A percentile compares a stretch with the other conserved stretches of the same genome.
These are phyloP conservation scores for Crithidia thermophila DNA, from an alignment of 208 protist genomes.

Conservation along the genomic window DNA sequence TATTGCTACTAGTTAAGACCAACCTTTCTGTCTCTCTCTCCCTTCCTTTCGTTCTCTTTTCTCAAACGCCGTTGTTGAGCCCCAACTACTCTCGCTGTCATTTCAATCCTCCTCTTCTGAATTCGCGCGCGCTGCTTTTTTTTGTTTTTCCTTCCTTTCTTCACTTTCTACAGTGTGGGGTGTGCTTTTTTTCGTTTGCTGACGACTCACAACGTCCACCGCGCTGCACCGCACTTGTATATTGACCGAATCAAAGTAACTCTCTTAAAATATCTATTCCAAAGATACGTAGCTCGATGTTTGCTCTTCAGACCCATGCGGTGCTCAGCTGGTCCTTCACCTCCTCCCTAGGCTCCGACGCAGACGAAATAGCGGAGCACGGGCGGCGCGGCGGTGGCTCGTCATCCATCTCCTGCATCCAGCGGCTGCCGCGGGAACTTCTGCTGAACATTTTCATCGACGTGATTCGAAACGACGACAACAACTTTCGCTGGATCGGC, in stretches of 20 bases:
- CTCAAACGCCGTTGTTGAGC: background rate
- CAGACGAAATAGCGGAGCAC: background rate
- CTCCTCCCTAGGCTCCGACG: conserved; percentile 22
- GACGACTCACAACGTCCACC: background rate
- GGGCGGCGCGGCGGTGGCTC: background rate
- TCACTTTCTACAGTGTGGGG: background rate
- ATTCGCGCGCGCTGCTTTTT: background rate
- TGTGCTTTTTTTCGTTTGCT: background rate
- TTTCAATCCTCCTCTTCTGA: conserved; percentile 5
- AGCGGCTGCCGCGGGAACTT: conserved; percentile 65
- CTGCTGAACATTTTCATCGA: conserved; percentile 68
- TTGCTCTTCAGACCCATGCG: conserved; percentile 29
- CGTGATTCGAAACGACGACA: conserved; percentile 55
- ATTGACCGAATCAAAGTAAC: too few species aligned
- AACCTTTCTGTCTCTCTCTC: background rate
- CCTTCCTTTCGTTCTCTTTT: conserved; percentile 9
- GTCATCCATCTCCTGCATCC: conserved; percentile 14
- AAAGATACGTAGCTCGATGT: conserved; percentile 24
- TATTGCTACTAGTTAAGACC: conserved; percentile 5
- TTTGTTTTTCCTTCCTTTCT: background rate
- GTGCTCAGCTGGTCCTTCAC: conserved; percentile 35
- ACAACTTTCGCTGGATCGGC: conserved; percentile 52
- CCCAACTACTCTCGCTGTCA: background rate
- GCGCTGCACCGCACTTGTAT: too few species aligned
- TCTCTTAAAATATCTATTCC: too few species aligned